Conservation (phyloP, 768 basidiomycete species). For the Fomitopsis pulvina region DNA sequence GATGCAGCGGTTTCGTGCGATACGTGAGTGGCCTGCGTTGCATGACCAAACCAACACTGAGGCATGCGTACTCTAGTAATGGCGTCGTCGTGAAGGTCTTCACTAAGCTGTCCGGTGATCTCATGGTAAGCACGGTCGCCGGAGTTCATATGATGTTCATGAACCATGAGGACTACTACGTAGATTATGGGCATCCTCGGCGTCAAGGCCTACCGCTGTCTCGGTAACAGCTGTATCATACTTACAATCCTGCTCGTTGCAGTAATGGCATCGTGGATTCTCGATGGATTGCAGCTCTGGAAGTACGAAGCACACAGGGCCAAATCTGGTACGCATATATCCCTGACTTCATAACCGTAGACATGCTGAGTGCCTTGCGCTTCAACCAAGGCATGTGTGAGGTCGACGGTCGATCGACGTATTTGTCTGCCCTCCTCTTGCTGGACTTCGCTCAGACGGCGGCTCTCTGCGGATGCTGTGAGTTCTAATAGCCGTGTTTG, state of each 20-base stretch:
- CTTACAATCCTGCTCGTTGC: constrained; percentile 36
- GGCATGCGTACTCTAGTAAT: constrained; percentile 1
- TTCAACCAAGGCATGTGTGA: constrained; percentile 40
- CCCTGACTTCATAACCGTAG: too few relatives aligned
- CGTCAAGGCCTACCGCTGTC: constrained; percentile 59
- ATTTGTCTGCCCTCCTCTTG: constrained; percentile 35
- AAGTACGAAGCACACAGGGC: constrained; percentile 33
- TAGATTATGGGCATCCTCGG: constrained; percentile 61
- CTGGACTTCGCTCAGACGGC: constrained; percentile 47
- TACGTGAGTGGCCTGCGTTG: constrained; percentile 35
- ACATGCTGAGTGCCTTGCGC: not conserved
- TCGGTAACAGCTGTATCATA: constrained; percentile 53
- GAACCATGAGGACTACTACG: not conserved
- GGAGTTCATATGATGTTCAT: not conserved
- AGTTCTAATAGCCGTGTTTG: constrained; percentile 17
- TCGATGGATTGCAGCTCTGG: constrained; percentile 37
- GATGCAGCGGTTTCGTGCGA: constrained; percentile 35
- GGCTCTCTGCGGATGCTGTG: constrained; percentile 59
- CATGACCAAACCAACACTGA: not conserved
- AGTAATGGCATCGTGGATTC: constrained; percentile 33
- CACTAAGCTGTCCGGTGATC: constrained; percentile 13
- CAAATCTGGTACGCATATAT: constrained; percentile 37
- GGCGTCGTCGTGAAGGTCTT: constrained; percentile 13
- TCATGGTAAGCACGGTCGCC: constrained; percentile 14
- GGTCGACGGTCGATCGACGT: constrained; percentile 23